Evolutionary conservation across 2,329 filamentous ascomycete genomes (phyloP), one percentile per base, ranked within the genome.

Genomic region (Calonectria ilicicola): DNA sequence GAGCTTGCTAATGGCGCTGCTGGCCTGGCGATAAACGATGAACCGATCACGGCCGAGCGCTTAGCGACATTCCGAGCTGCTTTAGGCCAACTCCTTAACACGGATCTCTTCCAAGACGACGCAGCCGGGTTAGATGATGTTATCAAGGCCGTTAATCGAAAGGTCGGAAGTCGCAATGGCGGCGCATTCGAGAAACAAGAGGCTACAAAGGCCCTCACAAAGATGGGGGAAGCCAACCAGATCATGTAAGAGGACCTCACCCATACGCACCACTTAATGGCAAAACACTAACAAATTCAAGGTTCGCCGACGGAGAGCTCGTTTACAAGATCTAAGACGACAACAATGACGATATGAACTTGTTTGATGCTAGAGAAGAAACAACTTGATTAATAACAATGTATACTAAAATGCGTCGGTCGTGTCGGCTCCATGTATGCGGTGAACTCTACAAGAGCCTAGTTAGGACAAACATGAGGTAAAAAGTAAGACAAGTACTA

Each of bases 31-130:
- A 86, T 86, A n/a, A 82, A 85, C 56, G 80, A 86, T 70, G 73
- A 79, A 0, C 86, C 89, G 1, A 92, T 95, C 80, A 86, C 89
- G 2, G 79, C 90, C 0, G 87, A 89, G 47, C 91, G 97, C 47
- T 85, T 98, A 29, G 86, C 90, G 7, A 85, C 91, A 1, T 99
- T 99, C 92, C 92, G 95, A 67, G 91, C 91, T 14, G 91, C 94
- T 2, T 88, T 99, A 3, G 97, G 97, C 27, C 93, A 95, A 78
- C 88, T 99, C 67, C 93, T 98, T 80, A 93, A 93, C 79, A 93
- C 93, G 0, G 89, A 91, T 15, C 84, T 99, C n/a, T 99, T 99
- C 82, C 91, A 93, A 38, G 94, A 97, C 73, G 97, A 98, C 80
- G 91, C 93, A 21, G 95, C 95, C 17, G 89, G 93, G 73, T 89